Conservation (phyloP, 202 grass and related monocot species). For the Digitaria exilis region DNA sequence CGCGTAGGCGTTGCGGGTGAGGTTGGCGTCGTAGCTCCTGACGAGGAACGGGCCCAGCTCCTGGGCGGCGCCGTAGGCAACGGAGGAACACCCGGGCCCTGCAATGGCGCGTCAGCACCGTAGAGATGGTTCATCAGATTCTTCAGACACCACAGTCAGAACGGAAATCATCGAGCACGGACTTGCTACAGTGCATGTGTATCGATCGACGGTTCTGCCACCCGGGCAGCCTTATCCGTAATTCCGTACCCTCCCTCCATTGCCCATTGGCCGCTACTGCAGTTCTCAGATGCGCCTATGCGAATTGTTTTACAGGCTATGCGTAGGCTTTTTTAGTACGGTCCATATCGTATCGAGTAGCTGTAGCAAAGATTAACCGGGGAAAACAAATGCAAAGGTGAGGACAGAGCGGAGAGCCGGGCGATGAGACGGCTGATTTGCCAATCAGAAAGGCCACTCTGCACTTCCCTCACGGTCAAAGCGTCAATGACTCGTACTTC, state of each 20-base stretch:
- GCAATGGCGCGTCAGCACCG: constrained; percentile 9
- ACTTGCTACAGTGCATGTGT: not conserved
- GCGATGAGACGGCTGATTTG: constrained; percentile 40
- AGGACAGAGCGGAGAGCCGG: not conserved
- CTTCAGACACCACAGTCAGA: not conserved
- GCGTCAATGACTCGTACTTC: constrained; percentile 33
- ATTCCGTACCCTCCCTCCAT: not conserved
- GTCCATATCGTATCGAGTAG: not conserved
- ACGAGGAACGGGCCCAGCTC: constrained; percentile 91
- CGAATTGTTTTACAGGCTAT: constrained; percentile 25
- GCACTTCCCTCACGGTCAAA: constrained; percentile 33
- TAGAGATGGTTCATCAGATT: not conserved
- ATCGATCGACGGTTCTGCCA: not conserved
- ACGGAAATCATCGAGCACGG: not conserved
- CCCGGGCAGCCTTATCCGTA: not conserved
- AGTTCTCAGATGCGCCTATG: not conserved
- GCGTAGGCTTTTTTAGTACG: constrained; percentile 29
- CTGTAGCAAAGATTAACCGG: too few species aligned
- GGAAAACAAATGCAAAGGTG: constrained; percentile 26
- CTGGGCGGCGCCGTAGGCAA: constrained; percentile 90
- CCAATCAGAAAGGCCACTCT: constrained; percentile 1
- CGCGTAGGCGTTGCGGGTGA: constrained; percentile 80
- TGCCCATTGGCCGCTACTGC: not conserved
- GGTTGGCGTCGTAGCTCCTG: constrained; percentile 49
- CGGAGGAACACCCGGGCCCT: constrained; percentile 88